Conservation (phyloP, 495 filamentous ascomycete species). For the Parachaetomium inaequale region DNA sequence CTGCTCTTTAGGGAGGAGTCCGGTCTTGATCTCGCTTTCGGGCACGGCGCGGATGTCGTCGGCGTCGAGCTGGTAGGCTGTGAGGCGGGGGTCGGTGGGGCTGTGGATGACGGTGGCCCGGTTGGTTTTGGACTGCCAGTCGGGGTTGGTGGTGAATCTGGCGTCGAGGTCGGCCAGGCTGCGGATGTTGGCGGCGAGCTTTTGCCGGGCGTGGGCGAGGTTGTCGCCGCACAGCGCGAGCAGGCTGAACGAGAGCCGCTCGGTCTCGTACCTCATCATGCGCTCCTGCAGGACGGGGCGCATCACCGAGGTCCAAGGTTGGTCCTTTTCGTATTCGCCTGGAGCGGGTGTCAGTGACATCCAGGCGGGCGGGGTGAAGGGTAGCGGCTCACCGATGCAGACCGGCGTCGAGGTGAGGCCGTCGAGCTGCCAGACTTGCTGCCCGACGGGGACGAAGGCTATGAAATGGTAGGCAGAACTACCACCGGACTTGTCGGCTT, state of each 20-base stretch:
- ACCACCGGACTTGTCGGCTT: background rate
- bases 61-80: constrained; percentile 23
- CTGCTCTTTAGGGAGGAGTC: background rate
- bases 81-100: constrained; percentile 21
- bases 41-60: constrained; percentile 17
- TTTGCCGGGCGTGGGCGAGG: constrained; percentile 22
- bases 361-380: background rate
- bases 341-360: background rate
- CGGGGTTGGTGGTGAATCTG: constrained; percentile 13
- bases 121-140: background rate
- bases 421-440: constrained; percentile 83
- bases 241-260: constrained; percentile 43
- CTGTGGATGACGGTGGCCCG: background rate
- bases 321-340: constrained; percentile 23
- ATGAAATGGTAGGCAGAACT: constrained; percentile 78
- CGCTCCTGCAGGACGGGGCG: constrained; percentile 38
- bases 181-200: constrained; percentile 37
- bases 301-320: constrained; percentile 42
- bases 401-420: constrained; percentile 74
- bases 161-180: constrained; percentile 31
- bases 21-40: background rate
- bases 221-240: constrained; percentile 46
- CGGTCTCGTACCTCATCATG: constrained; percentile 40
- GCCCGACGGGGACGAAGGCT: constrained; percentile 75
- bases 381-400: constrained; percentile 55